Conservation (phyloP, 1,284 basidiomycete genomes). For the Heterobasidion irregulare region DNA sequence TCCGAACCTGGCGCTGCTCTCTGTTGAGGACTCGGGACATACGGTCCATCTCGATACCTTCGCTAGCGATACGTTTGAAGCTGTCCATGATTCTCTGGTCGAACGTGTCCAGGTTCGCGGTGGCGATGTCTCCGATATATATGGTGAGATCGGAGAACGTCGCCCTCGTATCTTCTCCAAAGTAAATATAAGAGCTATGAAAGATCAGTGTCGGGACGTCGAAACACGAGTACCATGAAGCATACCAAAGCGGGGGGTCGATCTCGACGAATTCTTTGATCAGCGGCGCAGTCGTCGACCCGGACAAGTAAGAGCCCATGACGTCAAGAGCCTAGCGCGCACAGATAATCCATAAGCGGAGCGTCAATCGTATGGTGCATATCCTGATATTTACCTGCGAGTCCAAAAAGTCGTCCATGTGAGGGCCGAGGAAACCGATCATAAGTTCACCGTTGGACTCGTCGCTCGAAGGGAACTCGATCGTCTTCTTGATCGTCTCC, state of each 20-base stretch:
- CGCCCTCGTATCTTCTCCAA: conserved; percentile 74
- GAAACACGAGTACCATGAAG: conserved; percentile 7
- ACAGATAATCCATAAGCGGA: background rate
- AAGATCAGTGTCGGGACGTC: conserved; percentile 14
- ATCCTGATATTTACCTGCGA: conserved; percentile 45
- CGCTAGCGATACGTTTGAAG: conserved; percentile 62
- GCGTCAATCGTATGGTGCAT: background rate
- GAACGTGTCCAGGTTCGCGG: conserved; percentile 70
- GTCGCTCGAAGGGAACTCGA: conserved; percentile 98
- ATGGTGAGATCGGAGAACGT: conserved; percentile 70
- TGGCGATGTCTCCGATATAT: conserved; percentile 81
- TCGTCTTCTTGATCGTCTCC: conserved; percentile 48
- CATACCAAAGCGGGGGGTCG: conserved; percentile 81
- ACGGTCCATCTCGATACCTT: conserved; percentile 87
- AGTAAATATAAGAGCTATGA: conserved; percentile 74
- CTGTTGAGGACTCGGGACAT: conserved; percentile 86
- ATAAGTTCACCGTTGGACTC: conserved; percentile 89
- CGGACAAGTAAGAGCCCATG: conserved; percentile 84
- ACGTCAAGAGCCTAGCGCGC: conserved; percentile 69
- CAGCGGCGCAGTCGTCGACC: conserved; percentile 82
- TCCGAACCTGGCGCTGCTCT: conserved; percentile 74
- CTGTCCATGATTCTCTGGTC: conserved; percentile 64
- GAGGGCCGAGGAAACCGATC: conserved; percentile 76
- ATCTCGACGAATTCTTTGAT: conserved; percentile 94
- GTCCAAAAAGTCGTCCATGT: conserved; percentile 67